Conservation (phyloP, 2,329 filamentous ascomycete species). For the Phyllosticta citrichinensis region DNA sequence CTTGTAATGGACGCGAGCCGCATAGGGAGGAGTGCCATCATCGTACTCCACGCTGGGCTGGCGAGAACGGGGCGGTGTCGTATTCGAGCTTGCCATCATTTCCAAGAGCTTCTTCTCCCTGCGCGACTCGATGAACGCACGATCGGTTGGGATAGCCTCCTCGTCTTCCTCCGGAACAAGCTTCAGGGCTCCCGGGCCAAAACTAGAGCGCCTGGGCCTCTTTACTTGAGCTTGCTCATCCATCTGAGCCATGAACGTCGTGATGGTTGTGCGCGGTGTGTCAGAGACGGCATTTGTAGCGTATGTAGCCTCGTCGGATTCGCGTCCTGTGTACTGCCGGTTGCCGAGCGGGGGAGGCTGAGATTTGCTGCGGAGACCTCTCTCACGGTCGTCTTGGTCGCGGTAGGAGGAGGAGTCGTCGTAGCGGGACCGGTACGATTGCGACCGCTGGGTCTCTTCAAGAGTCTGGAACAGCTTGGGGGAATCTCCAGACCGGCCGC, state of each 20-base stretch:
- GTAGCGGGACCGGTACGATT: neutral
- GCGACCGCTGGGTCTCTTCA: constrained; percentile 2
- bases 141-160: constrained; percentile 24
- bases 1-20: neutral
- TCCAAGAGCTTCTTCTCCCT: constrained; percentile 26
- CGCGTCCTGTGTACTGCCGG: neutral
- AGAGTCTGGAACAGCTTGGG: neutral
- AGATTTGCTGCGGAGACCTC: neutral
- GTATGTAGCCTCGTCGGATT: neutral
- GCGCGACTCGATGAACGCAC: constrained; percentile 31
- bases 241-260: constrained; percentile 17
- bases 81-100: constrained; percentile 18
- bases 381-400: constrained; percentile 1
- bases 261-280: constrained; percentile 15
- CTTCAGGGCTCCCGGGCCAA: constrained; percentile 12
- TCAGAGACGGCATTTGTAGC: neutral
- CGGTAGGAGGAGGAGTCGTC: constrained; percentile 2
- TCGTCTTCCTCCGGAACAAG: constrained; percentile 5
- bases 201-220: neutral
- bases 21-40: neutral
- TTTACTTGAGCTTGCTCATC: neutral
- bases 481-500: neutral
- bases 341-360: neutral
- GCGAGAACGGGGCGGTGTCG: neutral
- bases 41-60: neutral